phyloP scores from a whole-genome alignment of 2,329 filamentous ascomycete species.

The Nemania abortiva region DNA sequence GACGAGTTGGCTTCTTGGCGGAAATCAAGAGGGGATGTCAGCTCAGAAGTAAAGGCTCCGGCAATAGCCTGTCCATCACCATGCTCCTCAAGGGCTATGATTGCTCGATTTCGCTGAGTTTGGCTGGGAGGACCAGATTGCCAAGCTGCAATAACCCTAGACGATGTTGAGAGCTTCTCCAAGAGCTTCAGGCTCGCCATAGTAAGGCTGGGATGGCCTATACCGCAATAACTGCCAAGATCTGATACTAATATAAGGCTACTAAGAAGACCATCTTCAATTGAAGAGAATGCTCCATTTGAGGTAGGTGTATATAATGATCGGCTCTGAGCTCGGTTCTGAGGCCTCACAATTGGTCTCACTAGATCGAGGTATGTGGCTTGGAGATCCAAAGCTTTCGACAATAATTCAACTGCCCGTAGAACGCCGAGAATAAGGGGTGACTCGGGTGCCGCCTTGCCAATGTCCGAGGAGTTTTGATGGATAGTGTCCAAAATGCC shows the following conservation, averaged over 20 bases:
- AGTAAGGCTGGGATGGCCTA: constrained; percentile 83
- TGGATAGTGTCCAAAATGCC: constrained; percentile 83
- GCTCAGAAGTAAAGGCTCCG: constrained; percentile 75
- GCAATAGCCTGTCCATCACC: constrained; percentile 85
- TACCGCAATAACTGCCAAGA: constrained; percentile 86
- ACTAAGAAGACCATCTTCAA: constrained; percentile 90
- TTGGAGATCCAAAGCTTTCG: constrained; percentile 85
- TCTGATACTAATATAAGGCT: constrained; percentile 84
- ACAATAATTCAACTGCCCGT: constrained; percentile 85
- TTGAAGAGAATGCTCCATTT: constrained; percentile 83
- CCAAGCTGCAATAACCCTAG: constrained; percentile 80
- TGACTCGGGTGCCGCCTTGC: constrained; percentile 79
- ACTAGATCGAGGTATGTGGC: constrained; percentile 93
- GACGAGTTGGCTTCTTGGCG: constrained; percentile 76
- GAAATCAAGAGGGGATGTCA: constrained; percentile 78
- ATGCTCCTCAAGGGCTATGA: constrained; percentile 87
- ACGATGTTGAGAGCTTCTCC: constrained; percentile 86
- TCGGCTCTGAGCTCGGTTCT: constrained; percentile 60
- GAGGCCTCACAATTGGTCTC: constrained; percentile 78
- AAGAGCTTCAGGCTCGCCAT: constrained; percentile 84
- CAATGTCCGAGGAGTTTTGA: constrained; percentile 78
- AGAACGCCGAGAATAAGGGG: constrained; percentile 84
- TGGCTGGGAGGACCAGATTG: constrained; percentile 70
- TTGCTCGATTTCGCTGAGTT: constrained; percentile 81
- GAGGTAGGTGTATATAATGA: constrained; percentile 54